These are phyloP conservation scores for Massospora cicadina DNA, from an alignment of 371 early-diverging fungal genomes.

Conservation along the genomic window DNA sequence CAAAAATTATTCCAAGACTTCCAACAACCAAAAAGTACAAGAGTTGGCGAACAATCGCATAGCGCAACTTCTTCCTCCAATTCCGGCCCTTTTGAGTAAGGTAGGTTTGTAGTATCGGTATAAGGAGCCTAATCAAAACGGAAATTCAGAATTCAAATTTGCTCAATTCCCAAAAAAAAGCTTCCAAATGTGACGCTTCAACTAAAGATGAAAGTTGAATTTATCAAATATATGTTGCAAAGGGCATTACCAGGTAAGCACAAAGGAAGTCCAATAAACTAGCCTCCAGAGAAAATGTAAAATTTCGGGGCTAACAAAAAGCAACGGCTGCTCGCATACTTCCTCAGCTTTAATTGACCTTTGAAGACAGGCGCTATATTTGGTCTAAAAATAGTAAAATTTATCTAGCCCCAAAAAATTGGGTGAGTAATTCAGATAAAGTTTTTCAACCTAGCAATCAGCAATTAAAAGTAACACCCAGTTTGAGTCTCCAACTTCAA, in stretches of 20 bases:
- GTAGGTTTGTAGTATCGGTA: conserved; percentile 64
- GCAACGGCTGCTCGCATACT: background rate
- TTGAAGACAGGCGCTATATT: background rate
- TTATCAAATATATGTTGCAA: too few relatives aligned
- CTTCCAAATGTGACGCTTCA: too few relatives aligned
- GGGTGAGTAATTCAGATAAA: too few relatives aligned
- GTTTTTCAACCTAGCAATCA: too few relatives aligned
- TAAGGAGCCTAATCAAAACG: conserved; percentile 31
- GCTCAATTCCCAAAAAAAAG: conserved; percentile 1
- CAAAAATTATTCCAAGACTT: conserved; percentile 25
- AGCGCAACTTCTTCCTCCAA: conserved; percentile 26
- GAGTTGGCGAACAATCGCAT: conserved; percentile 48
- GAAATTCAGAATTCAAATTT: background rate
- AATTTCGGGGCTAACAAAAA: conserved; percentile 12
- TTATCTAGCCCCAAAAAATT: too few relatives aligned
- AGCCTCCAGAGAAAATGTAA: conserved; percentile 50
- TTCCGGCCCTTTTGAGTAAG: conserved; percentile 62
- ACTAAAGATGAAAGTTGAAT: too few relatives aligned
- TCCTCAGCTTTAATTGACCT: background rate
- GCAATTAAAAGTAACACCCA: too few relatives aligned
- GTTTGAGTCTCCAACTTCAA: too few relatives aligned
- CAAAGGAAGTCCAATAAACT: conserved; percentile 72
- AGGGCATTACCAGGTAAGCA: conserved; percentile 67
- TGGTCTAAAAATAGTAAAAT: background rate
- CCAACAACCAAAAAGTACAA: conserved; percentile 28